Percentiles rank a stretch among this genome's conserved stretches.
These are phyloP conservation scores for Mycena galericulata DNA, from an alignment of 768 basidiomycete genomes.

Conservation along the genomic window DNA sequence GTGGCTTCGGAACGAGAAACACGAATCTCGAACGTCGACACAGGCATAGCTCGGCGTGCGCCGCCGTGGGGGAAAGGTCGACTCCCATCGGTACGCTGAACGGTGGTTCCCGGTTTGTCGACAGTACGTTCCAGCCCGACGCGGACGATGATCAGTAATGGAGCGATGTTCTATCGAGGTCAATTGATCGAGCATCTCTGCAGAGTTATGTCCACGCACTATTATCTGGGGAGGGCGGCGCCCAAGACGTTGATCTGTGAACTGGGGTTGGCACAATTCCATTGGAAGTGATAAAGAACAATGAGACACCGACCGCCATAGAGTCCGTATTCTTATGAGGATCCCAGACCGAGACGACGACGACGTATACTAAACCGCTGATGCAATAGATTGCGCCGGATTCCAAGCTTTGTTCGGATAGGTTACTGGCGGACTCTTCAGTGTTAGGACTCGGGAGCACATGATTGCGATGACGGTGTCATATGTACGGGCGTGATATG, in stretches of 20 bases:
- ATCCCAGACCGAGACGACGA: not conserved
- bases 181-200: not conserved
- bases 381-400: not conserved
- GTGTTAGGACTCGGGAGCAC: not conserved
- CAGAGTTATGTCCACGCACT: not conserved
- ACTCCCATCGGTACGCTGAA: too few relatives aligned
- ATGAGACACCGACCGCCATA: not conserved
- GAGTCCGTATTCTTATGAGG: not conserved
- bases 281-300: not conserved
- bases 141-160: not conserved
- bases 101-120: too few relatives aligned
- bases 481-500: not conserved
- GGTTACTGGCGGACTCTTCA: not conserved
- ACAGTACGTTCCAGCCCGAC: not conserved
- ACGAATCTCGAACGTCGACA: too few relatives aligned
- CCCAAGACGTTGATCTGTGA: not conserved
- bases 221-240: not conserved
- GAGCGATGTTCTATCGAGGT: not conserved
- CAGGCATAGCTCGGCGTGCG: too few relatives aligned
- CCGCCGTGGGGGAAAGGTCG: too few relatives aligned
- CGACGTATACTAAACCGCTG: not conserved
- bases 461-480: not conserved
- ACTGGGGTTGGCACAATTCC: not conserved
- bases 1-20: too few relatives aligned
- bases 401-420: not conserved